phyloP scores from a whole-genome alignment of 371 early-diverging fungal genomes.

The Mortierella sp. region DNA sequence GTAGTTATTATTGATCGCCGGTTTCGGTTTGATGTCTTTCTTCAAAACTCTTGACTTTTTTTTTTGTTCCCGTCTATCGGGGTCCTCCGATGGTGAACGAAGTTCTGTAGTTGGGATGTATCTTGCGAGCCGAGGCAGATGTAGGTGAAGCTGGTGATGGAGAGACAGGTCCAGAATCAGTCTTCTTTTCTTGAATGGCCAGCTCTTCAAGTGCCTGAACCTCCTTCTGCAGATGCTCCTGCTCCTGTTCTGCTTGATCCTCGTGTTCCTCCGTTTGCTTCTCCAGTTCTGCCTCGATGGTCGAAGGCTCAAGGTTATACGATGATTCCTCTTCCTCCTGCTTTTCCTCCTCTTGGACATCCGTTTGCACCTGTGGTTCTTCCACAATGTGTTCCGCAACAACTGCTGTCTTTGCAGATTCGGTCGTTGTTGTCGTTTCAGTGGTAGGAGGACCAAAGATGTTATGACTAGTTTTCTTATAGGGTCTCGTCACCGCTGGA shows the following conservation, averaged over 20 bases:
- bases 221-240: constrained; percentile 14
- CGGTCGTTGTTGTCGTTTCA: background rate
- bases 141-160: constrained; percentile 5
- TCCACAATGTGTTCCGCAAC: background rate
- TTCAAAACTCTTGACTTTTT: too few relatives aligned
- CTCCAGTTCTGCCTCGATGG: constrained; percentile 27
- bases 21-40: background rate
- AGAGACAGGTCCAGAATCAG: background rate
- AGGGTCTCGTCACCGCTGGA: constrained; percentile 5
- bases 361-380: constrained; percentile 6
- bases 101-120: constrained; percentile 42
- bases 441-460: constrained; percentile 27
- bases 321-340: background rate
- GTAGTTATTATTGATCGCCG: too few relatives aligned
- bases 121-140: constrained; percentile 6
- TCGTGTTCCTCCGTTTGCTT: constrained; percentile 15
- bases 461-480: constrained; percentile 37
- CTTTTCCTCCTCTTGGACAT: too few relatives aligned
- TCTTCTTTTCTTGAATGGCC: constrained; percentile 7
- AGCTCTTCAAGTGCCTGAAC: constrained; percentile 14
- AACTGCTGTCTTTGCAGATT: background rate
- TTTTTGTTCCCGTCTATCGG: constrained; percentile 13
- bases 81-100: constrained; percentile 35
- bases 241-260: constrained; percentile 18
- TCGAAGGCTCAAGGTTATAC: constrained; percentile 22